Percentiles rank a stretch among this genome's conserved stretches.
Evolutionary conservation across 495 filamentous ascomycete species (phyloP).

Genomic region (Aspergillus haitiensis): DNA sequence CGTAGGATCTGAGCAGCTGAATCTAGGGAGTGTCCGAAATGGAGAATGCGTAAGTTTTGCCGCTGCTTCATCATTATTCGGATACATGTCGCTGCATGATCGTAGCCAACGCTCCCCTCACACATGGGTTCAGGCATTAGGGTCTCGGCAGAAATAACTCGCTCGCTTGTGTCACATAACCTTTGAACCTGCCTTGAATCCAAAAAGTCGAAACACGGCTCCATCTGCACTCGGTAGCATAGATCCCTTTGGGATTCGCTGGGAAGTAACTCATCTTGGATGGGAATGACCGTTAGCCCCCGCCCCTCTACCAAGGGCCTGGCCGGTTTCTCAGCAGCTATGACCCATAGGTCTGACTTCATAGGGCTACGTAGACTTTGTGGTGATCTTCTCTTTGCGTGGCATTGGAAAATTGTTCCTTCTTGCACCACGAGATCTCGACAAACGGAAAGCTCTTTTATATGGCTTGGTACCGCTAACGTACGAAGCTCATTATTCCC

Average conservation of each 20-base stretch:
- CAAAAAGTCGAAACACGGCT: not conserved
- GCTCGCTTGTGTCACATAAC: not conserved
- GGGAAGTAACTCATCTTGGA: not conserved
- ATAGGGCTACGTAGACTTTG: not conserved
- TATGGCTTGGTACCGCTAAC: not conserved
- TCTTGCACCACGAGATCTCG: not conserved
- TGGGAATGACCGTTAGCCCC: not conserved
- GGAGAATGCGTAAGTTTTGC: not conserved
- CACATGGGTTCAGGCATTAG: no score
- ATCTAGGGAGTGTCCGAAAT: not conserved
- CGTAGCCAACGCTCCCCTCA: not conserved
- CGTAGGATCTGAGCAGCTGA: not conserved
- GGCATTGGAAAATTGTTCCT: not conserved
- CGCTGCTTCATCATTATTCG: not conserved
- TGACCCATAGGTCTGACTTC: not conserved
- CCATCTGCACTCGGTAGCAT: not conserved
- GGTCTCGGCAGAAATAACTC: not conserved
- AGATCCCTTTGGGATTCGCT: not conserved
- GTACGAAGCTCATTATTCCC: not conserved
- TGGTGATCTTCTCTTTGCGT: not conserved
- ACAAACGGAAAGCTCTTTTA: not conserved
- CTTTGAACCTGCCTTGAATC: no score
- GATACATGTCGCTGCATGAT: not conserved
- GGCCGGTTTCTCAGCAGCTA: not conserved
- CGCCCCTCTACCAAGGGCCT: no score